phyloP scores from a whole-genome alignment of 2,329 filamentous ascomycete genomes.

The Scedosporium aurantiacum region DNA sequence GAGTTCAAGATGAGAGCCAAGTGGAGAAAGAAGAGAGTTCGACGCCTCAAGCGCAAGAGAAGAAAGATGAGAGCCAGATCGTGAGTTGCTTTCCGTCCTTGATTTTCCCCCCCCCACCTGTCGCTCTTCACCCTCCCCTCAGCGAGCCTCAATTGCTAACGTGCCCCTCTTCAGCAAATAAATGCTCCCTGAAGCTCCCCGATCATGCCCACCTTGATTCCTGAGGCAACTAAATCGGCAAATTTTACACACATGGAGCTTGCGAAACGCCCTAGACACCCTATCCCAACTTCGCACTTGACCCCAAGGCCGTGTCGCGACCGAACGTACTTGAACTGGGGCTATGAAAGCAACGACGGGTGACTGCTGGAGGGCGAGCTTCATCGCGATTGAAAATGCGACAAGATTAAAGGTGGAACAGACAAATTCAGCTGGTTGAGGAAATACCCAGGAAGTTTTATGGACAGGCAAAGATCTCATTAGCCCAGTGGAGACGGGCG shows the following conservation, averaged over 20 bases:
- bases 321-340: background rate
- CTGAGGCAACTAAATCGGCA: slow-evolving; percentile 1
- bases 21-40: slow-evolving; percentile 99
- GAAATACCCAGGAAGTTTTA: background rate
- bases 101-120: background rate
- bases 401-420: background rate
- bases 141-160: background rate
- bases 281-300: background rate
- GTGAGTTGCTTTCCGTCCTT: slow-evolving; percentile 49
- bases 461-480: background rate
- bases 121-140: background rate
- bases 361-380: background rate
- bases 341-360: background rate
- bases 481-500: background rate
- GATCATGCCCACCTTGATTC: slow-evolving; percentile 1
- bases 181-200: slow-evolving; percentile 1
- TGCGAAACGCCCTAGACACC: background rate
- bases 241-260: slow-evolving; percentile 1
- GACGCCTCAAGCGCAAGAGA: slow-evolving; percentile 99
- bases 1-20: slow-evolving; percentile 75
- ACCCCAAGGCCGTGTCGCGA: background rate
- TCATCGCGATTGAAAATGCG: background rate
- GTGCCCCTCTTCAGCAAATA: slow-evolving; percentile 1
- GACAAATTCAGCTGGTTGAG: background rate
- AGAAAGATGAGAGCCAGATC: slow-evolving; percentile 98